A percentile compares a stretch with the other conserved stretches of the same genome.
Evolutionary conservation across 306 rosid genomes (phyloP).

Genomic region (Lathyrus oleraceus): DNA sequence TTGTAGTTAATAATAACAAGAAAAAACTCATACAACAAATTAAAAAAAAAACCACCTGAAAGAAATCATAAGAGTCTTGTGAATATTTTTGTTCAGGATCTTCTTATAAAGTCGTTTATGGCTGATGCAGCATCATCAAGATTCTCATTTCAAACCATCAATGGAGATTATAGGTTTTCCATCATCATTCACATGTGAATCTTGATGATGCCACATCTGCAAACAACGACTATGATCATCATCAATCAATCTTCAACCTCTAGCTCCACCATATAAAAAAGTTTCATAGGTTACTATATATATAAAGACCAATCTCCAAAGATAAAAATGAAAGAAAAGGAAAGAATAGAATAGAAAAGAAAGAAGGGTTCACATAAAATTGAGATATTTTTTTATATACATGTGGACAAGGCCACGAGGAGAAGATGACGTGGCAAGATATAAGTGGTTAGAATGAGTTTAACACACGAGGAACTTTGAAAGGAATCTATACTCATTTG

Average conservation of each 20-base stretch:
- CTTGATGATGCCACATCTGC: constrained; percentile 96
- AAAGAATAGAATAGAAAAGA: constrained; percentile 21
- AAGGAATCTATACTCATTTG: constrained; percentile 49
- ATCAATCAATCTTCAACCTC: not conserved
- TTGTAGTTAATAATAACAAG: not conserved
- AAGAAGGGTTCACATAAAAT: constrained; percentile 11
- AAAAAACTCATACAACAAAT: constrained; percentile 11
- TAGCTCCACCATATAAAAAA: not conserved
- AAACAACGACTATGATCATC: constrained; percentile 65
- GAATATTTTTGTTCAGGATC: not conserved
- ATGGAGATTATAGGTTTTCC: constrained; percentile 20
- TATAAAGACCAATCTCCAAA: not conserved
- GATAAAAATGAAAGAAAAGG: constrained; percentile 28
- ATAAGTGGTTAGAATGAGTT: constrained; percentile 42
- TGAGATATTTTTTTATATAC: constrained; percentile 29
- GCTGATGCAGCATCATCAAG: constrained; percentile 99
- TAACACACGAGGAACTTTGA: constrained; percentile 38
- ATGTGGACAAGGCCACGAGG: constrained; percentile 48
- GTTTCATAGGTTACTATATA: not conserved
- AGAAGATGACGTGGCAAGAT: constrained; percentile 47
- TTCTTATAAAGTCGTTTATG: constrained; percentile 56
- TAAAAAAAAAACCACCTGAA: constrained; percentile 43
- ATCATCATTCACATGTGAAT: constrained; percentile 71
- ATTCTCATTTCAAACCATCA: constrained; percentile 65
- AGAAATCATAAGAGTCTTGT: constrained; percentile 30